Evolutionary conservation across 352 stramenopile genomes (phyloP), one percentile per base, ranked within the genome.

Genomic region (Phytopythium vexans): DNA sequence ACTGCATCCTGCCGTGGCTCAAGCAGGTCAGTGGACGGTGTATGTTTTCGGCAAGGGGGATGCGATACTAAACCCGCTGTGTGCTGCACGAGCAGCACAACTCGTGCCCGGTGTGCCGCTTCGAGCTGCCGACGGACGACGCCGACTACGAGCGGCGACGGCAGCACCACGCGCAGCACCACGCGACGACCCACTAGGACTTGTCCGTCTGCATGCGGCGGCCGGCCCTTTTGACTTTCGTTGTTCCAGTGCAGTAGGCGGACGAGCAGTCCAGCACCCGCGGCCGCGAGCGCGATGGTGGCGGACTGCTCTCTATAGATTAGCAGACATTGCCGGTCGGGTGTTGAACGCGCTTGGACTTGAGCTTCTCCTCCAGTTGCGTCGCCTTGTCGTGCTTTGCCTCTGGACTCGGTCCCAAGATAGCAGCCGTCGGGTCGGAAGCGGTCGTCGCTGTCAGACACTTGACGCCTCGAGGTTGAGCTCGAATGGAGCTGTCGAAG

Each of bases 1-100:
- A 95, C 47, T 95, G 85, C 60, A 95, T 95, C 48, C 64, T 90
- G 41, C 85, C 85, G 40, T 95, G 85, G 85, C 70, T 95, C 38
- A 88, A 92, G 55, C 74, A 77, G 60, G 70, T 77, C 15, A 0
- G 38, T 46, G 27, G 14, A 34, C 27, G n/a, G 11, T n/a, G n/a
- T n/a, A n/a, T n/a, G n/a, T n/a, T n/a, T n/a, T n/a, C n/a, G n/a
- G n/a, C n/a, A n/a, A n/a, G n/a, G n/a, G n/a, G n/a, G n/a, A n/a
- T n/a, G n/a, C n/a, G n/a, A 4, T 37, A 9, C 31, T 15, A 12
- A 9, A 41, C n/a, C 43, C 6, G 27, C 16, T 48, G 39, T 48
- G 4, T 10, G 43, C 8, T 6, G 8, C 51, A 6, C 6, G 41
- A 15, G 12, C 64, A 93, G 72, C 85, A 95, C 67, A 95, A 95